Conservation (phyloP, 345 rosid species). For the Camelina hispida region DNA sequence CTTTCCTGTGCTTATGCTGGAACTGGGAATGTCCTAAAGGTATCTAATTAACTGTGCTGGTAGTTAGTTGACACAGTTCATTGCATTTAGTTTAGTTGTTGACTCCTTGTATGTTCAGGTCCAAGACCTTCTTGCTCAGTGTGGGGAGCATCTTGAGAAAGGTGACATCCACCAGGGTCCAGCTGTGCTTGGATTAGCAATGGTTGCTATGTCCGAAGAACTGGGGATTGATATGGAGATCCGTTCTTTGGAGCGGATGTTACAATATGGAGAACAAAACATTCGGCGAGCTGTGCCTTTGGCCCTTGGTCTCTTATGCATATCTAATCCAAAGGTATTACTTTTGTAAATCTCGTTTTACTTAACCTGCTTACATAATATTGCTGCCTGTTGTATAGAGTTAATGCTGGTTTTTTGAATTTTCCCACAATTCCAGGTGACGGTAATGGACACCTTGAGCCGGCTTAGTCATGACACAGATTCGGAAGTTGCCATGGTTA, state of each 20-base stretch:
- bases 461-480: conserved; percentile 97
- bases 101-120: conserved; percentile 54
- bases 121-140: conserved; percentile 90
- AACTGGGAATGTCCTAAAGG: conserved; percentile 98
- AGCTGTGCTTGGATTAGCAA: conserved; percentile 96
- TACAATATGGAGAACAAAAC: conserved; percentile 95
- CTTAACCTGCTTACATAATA: conserved; percentile 14
- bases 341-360: conserved; percentile 20
- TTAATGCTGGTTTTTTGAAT: conserved; percentile 4
- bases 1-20: conserved; percentile 99
- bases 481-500: conserved; percentile 98
- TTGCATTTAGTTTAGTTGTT: conserved; percentile 16
- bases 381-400: conserved; percentile 8
- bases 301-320: conserved; percentile 96
- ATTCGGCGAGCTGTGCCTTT: conserved; percentile 93
- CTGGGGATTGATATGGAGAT: conserved; percentile 96
- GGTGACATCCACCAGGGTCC: conserved; percentile 96
- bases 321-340: conserved; percentile 94
- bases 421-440: conserved; percentile 60
- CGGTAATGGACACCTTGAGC: conserved; percentile 96
- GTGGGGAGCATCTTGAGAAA: conserved; percentile 93
- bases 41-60: conserved; percentile 39
- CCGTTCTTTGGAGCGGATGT: conserved; percentile 89
- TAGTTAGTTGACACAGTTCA: conserved; percentile 18
- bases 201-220: conserved; percentile 99